phyloP scores from a whole-genome alignment of 1,139 yeast genomes.

The Lodderomyces margitis region DNA sequence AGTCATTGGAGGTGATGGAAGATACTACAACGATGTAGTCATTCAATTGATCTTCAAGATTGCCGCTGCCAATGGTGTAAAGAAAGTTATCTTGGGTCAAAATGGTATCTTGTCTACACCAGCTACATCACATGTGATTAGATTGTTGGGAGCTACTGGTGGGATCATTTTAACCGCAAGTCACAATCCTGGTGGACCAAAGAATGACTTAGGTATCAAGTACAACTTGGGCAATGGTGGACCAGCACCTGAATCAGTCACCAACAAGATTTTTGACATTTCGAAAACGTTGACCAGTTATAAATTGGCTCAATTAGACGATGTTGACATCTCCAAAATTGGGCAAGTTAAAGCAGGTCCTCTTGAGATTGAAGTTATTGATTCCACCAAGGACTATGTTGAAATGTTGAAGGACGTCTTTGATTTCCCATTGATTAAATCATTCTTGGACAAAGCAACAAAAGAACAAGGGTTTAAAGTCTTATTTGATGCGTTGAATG shows the following conservation, averaged over 20 bases:
- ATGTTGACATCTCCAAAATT: constrained; percentile 57
- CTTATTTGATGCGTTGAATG: constrained; percentile 87
- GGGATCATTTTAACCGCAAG: constrained; percentile 96
- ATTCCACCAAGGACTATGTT: constrained; percentile 77
- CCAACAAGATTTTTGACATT: constrained; percentile 77
- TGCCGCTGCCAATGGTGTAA: constrained; percentile 89
- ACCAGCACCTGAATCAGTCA: constrained; percentile 97
- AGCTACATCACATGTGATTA: constrained; percentile 89
- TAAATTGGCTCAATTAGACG: constrained; percentile 55
- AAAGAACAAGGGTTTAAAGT: constrained; percentile 58
- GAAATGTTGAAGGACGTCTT: constrained; percentile 79
- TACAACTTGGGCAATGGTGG: constrained; percentile 95
- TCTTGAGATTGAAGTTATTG: constrained; percentile 74
- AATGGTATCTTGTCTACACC: constrained; percentile 91
- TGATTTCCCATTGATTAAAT: constrained; percentile 79
- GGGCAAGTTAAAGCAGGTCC: constrained; percentile 56
- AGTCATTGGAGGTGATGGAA: constrained; percentile 97
- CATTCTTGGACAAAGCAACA: constrained; percentile 53
- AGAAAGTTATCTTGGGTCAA: constrained; percentile 82
- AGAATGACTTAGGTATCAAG: constrained; percentile 90
- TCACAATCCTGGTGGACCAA: constrained; percentile 98
- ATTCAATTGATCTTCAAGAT: constrained; percentile 79
- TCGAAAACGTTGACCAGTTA: constrained; percentile 61
- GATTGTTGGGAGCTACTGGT: constrained; percentile 79
- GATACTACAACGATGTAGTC: constrained; percentile 82